A percentile compares a stretch with the other conserved stretches of the same genome.
phyloP scores from a whole-genome alignment of 495 filamentous ascomycete species.

The Trichoderma asperelloides region DNA sequence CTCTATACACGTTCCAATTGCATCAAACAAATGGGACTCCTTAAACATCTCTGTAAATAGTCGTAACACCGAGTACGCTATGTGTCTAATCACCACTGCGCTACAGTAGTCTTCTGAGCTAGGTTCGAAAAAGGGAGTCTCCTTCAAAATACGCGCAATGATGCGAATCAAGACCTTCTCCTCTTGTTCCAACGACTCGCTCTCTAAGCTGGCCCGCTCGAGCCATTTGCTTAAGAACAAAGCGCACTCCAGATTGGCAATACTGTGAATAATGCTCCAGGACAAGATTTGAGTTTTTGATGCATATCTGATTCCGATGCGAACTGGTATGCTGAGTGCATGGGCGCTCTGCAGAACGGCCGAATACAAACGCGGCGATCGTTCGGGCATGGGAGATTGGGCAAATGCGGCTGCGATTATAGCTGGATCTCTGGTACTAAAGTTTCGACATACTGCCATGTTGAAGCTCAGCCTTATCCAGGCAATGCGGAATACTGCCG shows the following conservation, averaged over 20 bases:
- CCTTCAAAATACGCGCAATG: not conserved
- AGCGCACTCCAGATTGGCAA: slow-evolving; percentile 32
- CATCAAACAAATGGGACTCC: slow-evolving; percentile 2
- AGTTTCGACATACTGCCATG: slow-evolving; percentile 35
- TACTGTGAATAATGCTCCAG: slow-evolving; percentile 33
- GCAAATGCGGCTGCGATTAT: slow-evolving; percentile 34
- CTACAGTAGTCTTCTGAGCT: not conserved
- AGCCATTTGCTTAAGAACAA: slow-evolving; percentile 43
- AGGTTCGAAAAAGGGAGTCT: not conserved
- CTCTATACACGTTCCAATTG: not conserved
- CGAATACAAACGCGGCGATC: slow-evolving; percentile 41
- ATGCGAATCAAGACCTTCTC: not conserved
- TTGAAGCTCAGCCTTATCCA: slow-evolving; percentile 46
- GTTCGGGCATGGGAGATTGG: slow-evolving; percentile 33
- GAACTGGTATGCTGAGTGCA: slow-evolving; percentile 44
- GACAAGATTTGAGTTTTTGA: slow-evolving; percentile 45
- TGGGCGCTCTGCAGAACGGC: slow-evolving; percentile 45
- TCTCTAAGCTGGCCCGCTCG: slow-evolving; percentile 16
- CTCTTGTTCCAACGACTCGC: not conserved
- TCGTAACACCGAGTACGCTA: not conserved
- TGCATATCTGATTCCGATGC: slow-evolving; percentile 44
- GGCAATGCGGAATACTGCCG: slow-evolving; percentile 44
- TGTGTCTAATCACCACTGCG: not conserved
- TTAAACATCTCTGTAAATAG: not conserved
- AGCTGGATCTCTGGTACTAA: slow-evolving; percentile 39